These are phyloP conservation scores for Xylariaceae sp. DNA, from an alignment of 2,329 filamentous ascomycete species.

Conservation along the genomic window DNA sequence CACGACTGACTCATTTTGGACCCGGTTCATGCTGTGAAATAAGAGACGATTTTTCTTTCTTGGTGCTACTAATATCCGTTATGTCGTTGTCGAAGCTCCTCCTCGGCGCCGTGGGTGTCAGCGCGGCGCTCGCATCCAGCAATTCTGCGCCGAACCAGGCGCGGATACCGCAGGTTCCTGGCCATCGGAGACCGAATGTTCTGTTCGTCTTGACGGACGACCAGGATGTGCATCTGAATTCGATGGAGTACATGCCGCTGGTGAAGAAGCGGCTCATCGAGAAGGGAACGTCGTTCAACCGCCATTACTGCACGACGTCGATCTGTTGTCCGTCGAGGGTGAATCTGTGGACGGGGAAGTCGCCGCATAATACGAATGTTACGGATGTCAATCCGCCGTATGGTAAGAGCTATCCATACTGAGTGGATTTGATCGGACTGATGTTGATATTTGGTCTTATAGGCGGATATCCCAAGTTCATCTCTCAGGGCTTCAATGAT, in stretches of 20 bases:
- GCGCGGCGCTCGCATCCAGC: background rate
- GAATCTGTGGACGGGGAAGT: slow-evolving; percentile 52
- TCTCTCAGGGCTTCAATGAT: slow-evolving; percentile 48
- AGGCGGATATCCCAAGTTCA: slow-evolving; percentile 51
- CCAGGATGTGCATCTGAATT: slow-evolving; percentile 53
- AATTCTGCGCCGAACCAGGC: slow-evolving; percentile 7
- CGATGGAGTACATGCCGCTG: slow-evolving; percentile 48
- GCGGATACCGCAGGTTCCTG: slow-evolving; percentile 11
- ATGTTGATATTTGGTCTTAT: background rate
- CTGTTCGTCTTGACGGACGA: slow-evolving; percentile 59
- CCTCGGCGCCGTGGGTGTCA: slow-evolving; percentile 7
- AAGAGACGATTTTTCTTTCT: background rate
- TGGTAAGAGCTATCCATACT: slow-evolving; percentile 33
- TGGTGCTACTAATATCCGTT: background rate
- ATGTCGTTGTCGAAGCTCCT: slow-evolving; percentile 16
- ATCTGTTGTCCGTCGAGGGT: slow-evolving; percentile 42
- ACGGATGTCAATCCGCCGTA: slow-evolving; percentile 48
- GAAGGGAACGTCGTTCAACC: slow-evolving; percentile 48
- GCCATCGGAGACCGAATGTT: slow-evolving; percentile 41
- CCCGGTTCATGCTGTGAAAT: too few relatives aligned
- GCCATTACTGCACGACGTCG: slow-evolving; percentile 50
- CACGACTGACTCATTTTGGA: too few relatives aligned
- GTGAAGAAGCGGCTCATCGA: slow-evolving; percentile 47
- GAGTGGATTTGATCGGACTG: background rate
- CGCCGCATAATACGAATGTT: slow-evolving; percentile 60